Percentiles rank a stretch among this genome's conserved stretches.
Conservation (phyloP, 2,329 filamentous ascomycete genomes). For the Talaromyces sp. region DNA sequence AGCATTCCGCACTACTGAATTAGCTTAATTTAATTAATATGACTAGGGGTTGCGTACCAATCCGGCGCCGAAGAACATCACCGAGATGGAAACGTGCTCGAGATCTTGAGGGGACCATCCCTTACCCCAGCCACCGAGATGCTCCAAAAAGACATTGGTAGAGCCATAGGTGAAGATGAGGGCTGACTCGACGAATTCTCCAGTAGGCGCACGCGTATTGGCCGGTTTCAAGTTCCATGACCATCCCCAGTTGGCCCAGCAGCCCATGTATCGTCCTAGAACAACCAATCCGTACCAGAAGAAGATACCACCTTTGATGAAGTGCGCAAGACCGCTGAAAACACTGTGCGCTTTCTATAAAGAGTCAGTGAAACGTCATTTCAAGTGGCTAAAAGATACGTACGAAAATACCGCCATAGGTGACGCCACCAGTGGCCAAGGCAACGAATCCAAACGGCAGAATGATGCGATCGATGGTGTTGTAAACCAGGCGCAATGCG, state of each 20-base stretch:
- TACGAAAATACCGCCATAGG: constrained; percentile 82
- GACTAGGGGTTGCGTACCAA: constrained; percentile 52
- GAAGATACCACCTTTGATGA: constrained; percentile 91
- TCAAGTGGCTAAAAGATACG: constrained; percentile 38
- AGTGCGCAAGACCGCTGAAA: constrained; percentile 86
- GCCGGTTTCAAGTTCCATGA: constrained; percentile 88
- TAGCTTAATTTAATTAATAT: not conserved
- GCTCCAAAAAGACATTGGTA: constrained; percentile 90
- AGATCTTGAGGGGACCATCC: constrained; percentile 76
- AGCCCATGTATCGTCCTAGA: constrained; percentile 83
- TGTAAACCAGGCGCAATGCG: constrained; percentile 59
- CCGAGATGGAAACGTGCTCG: constrained; percentile 87
- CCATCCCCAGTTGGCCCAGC: constrained; percentile 89
- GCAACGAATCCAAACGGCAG: constrained; percentile 74
- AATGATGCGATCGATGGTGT: constrained; percentile 70
- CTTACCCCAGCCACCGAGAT: constrained; percentile 68
- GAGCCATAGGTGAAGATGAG: constrained; percentile 87
- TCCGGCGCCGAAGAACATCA: constrained; percentile 91
- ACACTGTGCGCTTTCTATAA: constrained; percentile 62
- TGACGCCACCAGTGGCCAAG: constrained; percentile 68
- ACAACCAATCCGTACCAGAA: constrained; percentile 89
- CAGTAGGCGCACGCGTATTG: constrained; percentile 63
- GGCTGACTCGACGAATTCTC: constrained; percentile 84
- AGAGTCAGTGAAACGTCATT: constrained; percentile 14
- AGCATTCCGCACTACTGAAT: constrained; percentile 69